Base-by-base conservation (phyloP, 1,284 basidiomycete genomes). In the Austroboletus novae-zelandiae region DNA sequence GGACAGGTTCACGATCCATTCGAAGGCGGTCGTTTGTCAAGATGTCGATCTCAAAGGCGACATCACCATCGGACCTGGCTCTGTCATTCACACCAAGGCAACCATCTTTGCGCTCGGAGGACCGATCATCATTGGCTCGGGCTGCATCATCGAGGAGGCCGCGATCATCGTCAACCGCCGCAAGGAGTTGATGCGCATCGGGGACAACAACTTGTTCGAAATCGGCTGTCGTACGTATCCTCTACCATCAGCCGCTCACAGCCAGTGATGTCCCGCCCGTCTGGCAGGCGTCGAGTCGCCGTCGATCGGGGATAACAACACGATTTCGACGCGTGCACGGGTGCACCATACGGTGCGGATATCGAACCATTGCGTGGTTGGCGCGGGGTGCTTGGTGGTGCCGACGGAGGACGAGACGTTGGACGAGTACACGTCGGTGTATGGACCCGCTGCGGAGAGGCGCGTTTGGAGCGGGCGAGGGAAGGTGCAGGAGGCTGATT, bases 81-180 rank as follows among this genome's bases (percentile, higher is more conserved):
- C 88, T 2, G 86, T 98, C 44, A 82, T 99, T n/a, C 95, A 98
- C 60, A 95, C 96, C 0, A 91, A 92, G 65, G 91, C 91, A 1
- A 90, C 89, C 29, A 89, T 98, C 55, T 87, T 94, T 55, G 94
- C 93, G 8, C 82, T 91, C 40, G 84, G 83, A 6, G 94, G 91
- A 0, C 86, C 92, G 4, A 93, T 98, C 55, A 76, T 91, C 41
- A 87, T 98, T 43, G 96, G 94, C 9, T 76, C 83, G 23, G 83
- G 88, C 48, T 95, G 92, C 66, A 91, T 98, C 60, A 82, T 99
- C 47, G 96, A 98, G 64, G 96, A 98, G 68, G 80, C 80, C 9
- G 89, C 83, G 3, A 85, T 94, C 57, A 84, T 98, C 54, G 85
- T 95, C 50, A 96, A 97, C 67, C 77, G 89, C 79, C 87, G 56